These are phyloP conservation scores for Nannochloropsis oceanica DNA, from an alignment of 108 stramenopile genomes.

Conservation along the genomic window DNA sequence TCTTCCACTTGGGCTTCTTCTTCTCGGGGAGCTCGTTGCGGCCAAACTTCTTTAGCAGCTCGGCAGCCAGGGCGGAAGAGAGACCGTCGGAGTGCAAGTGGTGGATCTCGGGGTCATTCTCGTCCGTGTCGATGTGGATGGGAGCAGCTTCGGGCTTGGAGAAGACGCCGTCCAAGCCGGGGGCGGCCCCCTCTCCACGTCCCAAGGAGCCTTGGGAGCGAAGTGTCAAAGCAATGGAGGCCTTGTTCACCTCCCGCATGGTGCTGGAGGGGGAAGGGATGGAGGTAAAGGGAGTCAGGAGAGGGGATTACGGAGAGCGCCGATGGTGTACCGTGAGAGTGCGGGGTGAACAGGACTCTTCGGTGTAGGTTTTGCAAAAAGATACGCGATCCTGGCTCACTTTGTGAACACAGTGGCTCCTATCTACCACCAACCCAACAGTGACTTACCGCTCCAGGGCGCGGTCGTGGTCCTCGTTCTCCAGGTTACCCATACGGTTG, in stretches of 20 bases:
- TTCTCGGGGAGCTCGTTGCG: conserved; percentile 49
- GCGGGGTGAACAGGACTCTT: no score
- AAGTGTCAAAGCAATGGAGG: neutral
- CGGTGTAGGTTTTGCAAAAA: neutral
- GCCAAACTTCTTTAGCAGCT: conserved; percentile 33
- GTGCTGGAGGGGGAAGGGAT: neutral
- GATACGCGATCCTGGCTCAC: neutral
- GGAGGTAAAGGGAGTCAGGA: neutral
- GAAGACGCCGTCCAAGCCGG: neutral
- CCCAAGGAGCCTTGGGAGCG: neutral
- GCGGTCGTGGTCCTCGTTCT: neutral
- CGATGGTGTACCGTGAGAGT: neutral
- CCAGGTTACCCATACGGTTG: neutral
- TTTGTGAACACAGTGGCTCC: neutral
- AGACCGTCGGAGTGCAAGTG: conserved; percentile 35
- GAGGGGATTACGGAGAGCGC: neutral
- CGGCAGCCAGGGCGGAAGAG: conserved; percentile 24
- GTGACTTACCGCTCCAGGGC: neutral
- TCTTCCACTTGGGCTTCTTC: conserved; percentile 33
- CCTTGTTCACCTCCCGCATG: neutral
- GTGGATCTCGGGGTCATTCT: conserved; percentile 4
- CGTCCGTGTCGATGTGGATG: conserved; percentile 2
- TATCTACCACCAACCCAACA: no score
- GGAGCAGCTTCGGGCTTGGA: neutral
- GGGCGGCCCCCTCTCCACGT: neutral